These are phyloP conservation scores for Ampelocalamus luodianensis DNA, from an alignment of 176 grass and related monocot genomes.

Conservation along the genomic window DNA sequence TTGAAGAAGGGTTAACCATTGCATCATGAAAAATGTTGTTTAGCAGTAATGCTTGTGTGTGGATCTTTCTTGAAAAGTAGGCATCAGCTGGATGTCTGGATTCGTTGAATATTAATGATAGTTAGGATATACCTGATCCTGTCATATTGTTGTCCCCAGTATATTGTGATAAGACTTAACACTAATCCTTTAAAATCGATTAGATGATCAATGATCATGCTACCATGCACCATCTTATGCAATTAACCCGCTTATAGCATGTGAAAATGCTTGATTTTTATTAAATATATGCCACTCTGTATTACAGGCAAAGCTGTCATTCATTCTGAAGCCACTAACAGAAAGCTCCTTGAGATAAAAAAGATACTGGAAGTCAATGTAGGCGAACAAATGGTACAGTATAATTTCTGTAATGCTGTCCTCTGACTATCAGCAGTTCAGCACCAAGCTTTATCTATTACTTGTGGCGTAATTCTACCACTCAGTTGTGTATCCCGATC, in stretches of 20 bases:
- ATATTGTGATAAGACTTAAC: not conserved
- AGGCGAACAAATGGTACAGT: conserved; percentile 49
- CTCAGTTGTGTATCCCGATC: not conserved
- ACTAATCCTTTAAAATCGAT: not conserved
- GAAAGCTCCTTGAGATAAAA: conserved; percentile 82
- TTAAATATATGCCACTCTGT: conserved; percentile 11
- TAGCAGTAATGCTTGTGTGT: conserved; percentile 5
- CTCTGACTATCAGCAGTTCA: not conserved
- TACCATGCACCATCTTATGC: not conserved
- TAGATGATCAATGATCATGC: not conserved
- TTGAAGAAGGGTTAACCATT: not conserved
- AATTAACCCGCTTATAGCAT: not conserved
- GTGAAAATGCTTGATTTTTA: not conserved
- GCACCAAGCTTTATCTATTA: not conserved
- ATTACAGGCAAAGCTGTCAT: conserved; percentile 78
- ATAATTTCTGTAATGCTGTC: conserved; percentile 13
- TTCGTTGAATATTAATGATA: not conserved
- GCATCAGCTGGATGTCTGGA: not conserved
- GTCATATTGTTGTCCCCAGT: not conserved
- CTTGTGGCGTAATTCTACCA: not conserved
- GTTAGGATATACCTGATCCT: not conserved
- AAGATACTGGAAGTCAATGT: conserved; percentile 60
- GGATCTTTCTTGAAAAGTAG: conserved; percentile 8
- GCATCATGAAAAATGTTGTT: conserved; percentile 19
- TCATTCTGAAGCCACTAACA: conserved; percentile 84